Percentiles rank a stretch among this genome's conserved stretches.
Evolutionary conservation across 2,329 filamentous ascomycete species (phyloP).

Genomic region (Xylariales sp.): DNA sequence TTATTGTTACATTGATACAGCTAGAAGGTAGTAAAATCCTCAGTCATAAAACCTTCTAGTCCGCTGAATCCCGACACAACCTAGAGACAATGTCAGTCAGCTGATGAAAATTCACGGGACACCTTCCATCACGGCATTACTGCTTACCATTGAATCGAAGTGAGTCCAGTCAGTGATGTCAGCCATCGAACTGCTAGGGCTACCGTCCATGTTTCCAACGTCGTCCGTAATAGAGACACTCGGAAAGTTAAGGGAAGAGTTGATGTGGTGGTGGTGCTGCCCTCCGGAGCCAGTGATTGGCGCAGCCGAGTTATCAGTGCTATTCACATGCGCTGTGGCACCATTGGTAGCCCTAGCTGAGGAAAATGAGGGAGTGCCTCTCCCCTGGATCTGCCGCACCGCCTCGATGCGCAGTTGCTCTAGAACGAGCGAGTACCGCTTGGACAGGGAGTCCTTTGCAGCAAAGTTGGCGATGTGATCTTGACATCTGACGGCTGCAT

Average conservation of each 20-base stretch:
- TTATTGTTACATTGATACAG: no score
- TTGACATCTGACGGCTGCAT: slow-evolving; percentile 15
- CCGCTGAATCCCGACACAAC: background rate
- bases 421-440: slow-evolving; percentile 19
- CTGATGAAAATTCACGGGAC: background rate
- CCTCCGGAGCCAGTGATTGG: no score
- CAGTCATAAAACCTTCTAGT: background rate
- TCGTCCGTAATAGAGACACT: background rate
- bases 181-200: background rate
- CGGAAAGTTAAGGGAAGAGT: background rate
- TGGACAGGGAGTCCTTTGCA: slow-evolving; percentile 15
- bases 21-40: no score
- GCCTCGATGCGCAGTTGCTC: slow-evolving; percentile 18
- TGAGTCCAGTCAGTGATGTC: background rate
- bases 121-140: background rate
- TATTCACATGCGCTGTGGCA: no score
- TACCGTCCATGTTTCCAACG: background rate
- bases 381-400: slow-evolving; percentile 1
- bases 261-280: no score
- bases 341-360: background rate
- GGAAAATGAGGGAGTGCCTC: background rate
- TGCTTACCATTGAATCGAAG: slow-evolving; percentile 1
- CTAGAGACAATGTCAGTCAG: background rate
- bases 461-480: slow-evolving; percentile 14
- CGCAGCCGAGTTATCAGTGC: no score